phyloP scores from a whole-genome alignment of 2,329 filamentous ascomycete species.

The Aspergillus eucalypticola region DNA sequence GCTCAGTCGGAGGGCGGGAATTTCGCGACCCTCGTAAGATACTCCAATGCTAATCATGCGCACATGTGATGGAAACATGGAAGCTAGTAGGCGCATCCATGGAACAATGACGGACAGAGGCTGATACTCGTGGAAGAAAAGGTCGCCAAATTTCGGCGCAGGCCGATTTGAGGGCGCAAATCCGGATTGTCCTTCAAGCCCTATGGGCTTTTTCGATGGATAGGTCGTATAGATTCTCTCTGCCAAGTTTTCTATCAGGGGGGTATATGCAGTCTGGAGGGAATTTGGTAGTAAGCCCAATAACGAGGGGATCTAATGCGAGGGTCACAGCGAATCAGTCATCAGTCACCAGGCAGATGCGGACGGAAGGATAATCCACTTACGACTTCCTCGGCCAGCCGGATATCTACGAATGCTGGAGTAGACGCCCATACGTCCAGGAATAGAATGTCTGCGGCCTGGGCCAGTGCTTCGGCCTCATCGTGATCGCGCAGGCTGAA shows the following conservation, averaged over 20 bases:
- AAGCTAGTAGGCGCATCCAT: constrained; percentile 88
- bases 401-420: constrained; percentile 79
- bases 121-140: constrained; percentile 94
- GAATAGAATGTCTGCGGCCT: constrained; percentile 72
- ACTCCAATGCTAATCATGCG: constrained; percentile 73
- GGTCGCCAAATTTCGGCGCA: constrained; percentile 52
- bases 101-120: constrained; percentile 79
- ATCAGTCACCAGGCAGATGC: background rate
- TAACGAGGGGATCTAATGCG: constrained; percentile 65
- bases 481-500: constrained; percentile 73
- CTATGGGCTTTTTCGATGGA: constrained; percentile 49
- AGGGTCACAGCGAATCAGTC: background rate
- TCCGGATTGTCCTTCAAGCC: constrained; percentile 27
- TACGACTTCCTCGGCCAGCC: constrained; percentile 73
- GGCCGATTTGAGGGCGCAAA: constrained; percentile 34
- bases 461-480: constrained; percentile 70
- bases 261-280: constrained; percentile 69
- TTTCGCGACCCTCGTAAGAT: constrained; percentile 85
- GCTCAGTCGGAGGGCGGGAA: constrained; percentile 77
- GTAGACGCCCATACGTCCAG: constrained; percentile 90
- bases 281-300: constrained; percentile 75
- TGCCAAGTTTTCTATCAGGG: constrained; percentile 78
- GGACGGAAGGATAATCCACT: constrained; percentile 26
- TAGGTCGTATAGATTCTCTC: constrained; percentile 76
- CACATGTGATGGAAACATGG: constrained; percentile 84